Conservation (phyloP, 73 alveolate genomes). For the Paramecium sonneborni region DNA sequence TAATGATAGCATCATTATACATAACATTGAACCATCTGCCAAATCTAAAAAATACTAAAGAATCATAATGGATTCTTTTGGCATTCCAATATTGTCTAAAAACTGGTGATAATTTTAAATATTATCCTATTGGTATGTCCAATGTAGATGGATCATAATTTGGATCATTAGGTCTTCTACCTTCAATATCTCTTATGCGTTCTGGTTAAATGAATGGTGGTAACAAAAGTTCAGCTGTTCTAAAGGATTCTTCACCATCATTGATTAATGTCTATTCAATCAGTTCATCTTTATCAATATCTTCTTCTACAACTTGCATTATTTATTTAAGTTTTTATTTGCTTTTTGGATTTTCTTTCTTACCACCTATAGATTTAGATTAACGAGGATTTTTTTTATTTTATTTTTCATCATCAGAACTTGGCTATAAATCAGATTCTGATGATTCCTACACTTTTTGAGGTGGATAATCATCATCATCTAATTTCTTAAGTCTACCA, state of each 20-base stretch:
- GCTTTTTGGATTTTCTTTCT: not conserved
- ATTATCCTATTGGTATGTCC: slow-evolving; percentile 71
- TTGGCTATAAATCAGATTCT: not conserved
- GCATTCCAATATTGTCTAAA: slow-evolving; percentile 83
- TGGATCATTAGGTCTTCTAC: slow-evolving; percentile 72
- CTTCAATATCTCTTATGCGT: slow-evolving; percentile 70
- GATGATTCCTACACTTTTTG: not conserved
- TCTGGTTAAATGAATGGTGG: slow-evolving; percentile 76
- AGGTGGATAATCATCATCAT: not conserved
- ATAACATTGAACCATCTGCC: slow-evolving; percentile 85
- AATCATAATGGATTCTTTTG: slow-evolving; percentile 75
- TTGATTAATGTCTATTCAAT: not conserved
- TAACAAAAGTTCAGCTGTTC: not conserved
- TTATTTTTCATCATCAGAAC: not conserved
- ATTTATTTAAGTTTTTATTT: not conserved
- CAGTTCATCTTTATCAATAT: not conserved
- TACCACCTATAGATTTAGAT: not conserved
- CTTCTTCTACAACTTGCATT: not conserved
- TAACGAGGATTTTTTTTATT: not conserved
- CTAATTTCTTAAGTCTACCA: not conserved
- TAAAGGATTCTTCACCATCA: not conserved
- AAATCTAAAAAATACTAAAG: slow-evolving; percentile 80
- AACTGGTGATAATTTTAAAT: slow-evolving; percentile 80
- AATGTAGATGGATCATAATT: slow-evolving; percentile 85
- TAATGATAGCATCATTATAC: slow-evolving; percentile 83